Evolutionary conservation across 192 early-diverging fungal species (phyloP).

Genomic region (Pilaira anomala): DNA sequence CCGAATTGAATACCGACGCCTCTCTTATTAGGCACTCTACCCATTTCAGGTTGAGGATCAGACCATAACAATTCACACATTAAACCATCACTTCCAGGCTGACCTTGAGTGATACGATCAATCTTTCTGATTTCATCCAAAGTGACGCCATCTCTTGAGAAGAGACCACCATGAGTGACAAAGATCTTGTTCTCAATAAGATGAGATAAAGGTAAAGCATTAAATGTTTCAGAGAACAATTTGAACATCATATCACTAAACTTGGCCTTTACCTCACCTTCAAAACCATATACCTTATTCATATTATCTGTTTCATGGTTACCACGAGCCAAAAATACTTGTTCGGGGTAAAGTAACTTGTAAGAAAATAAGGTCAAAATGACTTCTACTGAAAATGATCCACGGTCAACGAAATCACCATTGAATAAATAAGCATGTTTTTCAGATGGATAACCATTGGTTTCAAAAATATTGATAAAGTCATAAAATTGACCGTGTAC

Average conservation of each 20-base stretch:
- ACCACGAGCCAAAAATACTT: constrained; percentile 85
- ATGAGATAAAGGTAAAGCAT: constrained; percentile 89
- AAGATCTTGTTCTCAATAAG: constrained; percentile 90
- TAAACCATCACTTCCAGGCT: constrained; percentile 55
- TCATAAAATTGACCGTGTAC: constrained; percentile 99
- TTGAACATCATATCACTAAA: constrained; percentile 90
- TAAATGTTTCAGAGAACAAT: constrained; percentile 93
- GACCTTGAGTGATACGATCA: constrained; percentile 80
- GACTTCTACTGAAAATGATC: constrained; percentile 96
- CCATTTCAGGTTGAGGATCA: constrained; percentile 84
- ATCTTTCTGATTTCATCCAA: constrained; percentile 89
- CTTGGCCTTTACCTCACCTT: constrained; percentile 96
- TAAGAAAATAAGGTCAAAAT: constrained; percentile 88
- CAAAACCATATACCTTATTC: constrained; percentile 99
- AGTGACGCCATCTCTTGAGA: constrained; percentile 85
- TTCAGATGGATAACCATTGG: constrained; percentile 85
- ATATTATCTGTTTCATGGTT: constrained; percentile 99
- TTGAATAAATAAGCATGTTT: constrained; percentile 90
- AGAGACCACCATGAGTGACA: constrained; percentile 96
- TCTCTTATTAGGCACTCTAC: constrained; percentile 85
- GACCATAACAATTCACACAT: constrained; percentile 98
- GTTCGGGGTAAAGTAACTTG: constrained; percentile 85
- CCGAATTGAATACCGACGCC: constrained; percentile 97
- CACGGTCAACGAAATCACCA: constrained; percentile 99
- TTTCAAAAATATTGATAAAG: constrained; percentile 90